phyloP scores from a whole-genome alignment of 2,329 filamentous ascomycete genomes.

The Venturiaceae sp. region DNA sequence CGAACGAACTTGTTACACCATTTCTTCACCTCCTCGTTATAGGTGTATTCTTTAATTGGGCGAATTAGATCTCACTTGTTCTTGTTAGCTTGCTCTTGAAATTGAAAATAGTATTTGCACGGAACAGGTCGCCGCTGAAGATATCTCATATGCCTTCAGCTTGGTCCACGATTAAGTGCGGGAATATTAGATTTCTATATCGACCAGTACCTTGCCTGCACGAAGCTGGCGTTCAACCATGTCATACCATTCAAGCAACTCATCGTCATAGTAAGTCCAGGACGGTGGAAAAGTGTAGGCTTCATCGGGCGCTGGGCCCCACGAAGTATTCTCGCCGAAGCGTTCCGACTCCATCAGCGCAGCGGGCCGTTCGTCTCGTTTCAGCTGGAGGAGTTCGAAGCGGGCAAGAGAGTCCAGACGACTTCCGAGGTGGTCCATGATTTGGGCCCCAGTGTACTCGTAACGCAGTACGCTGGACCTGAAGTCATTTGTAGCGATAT shows the following conservation, averaged over 20 bases:
- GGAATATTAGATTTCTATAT: too few species aligned
- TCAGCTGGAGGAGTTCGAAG: not conserved
- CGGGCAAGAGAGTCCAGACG: not conserved
- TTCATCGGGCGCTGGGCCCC: not conserved
- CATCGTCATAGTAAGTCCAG: not conserved
- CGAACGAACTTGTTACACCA: too few species aligned
- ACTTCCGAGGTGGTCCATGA: not conserved
- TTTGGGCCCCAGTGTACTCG: not conserved
- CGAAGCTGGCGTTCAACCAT: not conserved
- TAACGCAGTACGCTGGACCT: not conserved
- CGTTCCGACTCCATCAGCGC: not conserved
- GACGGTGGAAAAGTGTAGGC: not conserved
- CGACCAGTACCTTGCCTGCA: too few species aligned
- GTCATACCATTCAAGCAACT: not conserved
- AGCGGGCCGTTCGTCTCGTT: not conserved
- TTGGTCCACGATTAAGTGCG: too few species aligned
- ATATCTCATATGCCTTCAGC: too few species aligned
- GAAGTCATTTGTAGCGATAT: too few species aligned
- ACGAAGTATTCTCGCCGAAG: not conserved
- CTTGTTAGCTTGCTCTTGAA: too few species aligned
- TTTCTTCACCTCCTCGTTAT: too few species aligned
- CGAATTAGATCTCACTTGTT: too few species aligned
- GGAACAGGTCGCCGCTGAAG: too few species aligned
- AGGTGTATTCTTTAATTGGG: too few species aligned
- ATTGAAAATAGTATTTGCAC: too few species aligned